A percentile compares a stretch with the other conserved stretches of the same genome.
Conservation (phyloP, 345 rosid species). For the Psidium friedrichsthalianum region DNA sequence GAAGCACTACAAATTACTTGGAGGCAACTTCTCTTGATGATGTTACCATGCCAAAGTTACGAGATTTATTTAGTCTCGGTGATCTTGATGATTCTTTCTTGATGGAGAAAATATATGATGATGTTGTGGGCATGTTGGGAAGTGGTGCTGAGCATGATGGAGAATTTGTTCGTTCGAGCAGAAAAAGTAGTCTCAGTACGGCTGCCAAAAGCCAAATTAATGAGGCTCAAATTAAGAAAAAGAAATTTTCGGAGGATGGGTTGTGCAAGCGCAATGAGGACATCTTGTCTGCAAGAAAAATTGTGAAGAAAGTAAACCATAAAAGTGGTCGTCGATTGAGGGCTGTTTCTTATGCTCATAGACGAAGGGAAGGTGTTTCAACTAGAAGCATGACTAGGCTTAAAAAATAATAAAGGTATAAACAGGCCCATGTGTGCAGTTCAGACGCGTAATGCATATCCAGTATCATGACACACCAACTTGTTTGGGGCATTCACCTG, state of each 20-base stretch:
- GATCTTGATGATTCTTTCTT: slow-evolving; percentile 1
- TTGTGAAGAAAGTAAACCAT: not conserved
- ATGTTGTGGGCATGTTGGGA: slow-evolving; percentile 3
- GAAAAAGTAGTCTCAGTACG: not conserved
- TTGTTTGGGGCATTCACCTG: not conserved
- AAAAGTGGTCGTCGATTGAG: not conserved
- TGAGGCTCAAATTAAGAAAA: not conserved
- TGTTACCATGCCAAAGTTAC: slow-evolving; percentile 13
- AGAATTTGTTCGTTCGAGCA: not conserved
- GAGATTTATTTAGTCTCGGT: slow-evolving; percentile 15
- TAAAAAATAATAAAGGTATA: not conserved
- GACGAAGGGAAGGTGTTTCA: slow-evolving; percentile 11
- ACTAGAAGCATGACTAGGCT: slow-evolving; percentile 35
- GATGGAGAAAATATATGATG: slow-evolving; percentile 1
- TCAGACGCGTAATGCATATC: not conserved
- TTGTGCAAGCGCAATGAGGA: not conserved
- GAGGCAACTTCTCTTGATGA: slow-evolving; percentile 14
- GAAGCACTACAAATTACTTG: not conserved
- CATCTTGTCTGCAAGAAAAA: not conserved
- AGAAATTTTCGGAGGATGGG: not conserved
- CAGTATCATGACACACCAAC: not conserved
- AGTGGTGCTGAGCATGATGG: not conserved
- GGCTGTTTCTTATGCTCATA: not conserved
- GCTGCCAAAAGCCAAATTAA: not conserved
- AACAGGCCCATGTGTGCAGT: not conserved